A percentile compares a stretch with the other conserved stretches of the same genome.
Conservation (phyloP, 257 asterid species). For the Craterostigma plantagineum region DNA sequence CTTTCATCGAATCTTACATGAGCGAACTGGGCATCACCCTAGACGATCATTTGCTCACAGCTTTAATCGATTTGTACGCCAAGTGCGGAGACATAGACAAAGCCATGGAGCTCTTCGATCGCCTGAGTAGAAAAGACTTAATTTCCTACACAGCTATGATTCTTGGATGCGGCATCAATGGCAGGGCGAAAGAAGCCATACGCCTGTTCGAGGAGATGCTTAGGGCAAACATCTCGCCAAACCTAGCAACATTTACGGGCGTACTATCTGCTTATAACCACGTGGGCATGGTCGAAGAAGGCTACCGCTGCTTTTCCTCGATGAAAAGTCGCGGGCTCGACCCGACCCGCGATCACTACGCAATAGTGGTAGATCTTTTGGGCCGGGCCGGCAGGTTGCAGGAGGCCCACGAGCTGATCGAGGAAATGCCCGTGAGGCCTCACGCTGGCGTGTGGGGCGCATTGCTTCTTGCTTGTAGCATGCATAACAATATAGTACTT, state of each 20-base stretch:
- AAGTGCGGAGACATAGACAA: slow-evolving; percentile 59
- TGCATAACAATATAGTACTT: slow-evolving; percentile 57
- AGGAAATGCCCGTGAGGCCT: slow-evolving; percentile 46
- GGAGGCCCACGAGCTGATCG: slow-evolving; percentile 53
- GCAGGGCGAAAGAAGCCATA: slow-evolving; percentile 46
- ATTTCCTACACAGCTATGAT: slow-evolving; percentile 81
- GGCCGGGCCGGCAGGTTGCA: slow-evolving; percentile 61
- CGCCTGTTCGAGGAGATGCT: slow-evolving; percentile 52
- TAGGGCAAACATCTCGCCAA: slow-evolving; percentile 29
- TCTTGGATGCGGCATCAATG: slow-evolving; percentile 74
- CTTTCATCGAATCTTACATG: slow-evolving; percentile 43
- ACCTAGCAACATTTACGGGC: slow-evolving; percentile 49
- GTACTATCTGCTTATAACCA: slow-evolving; percentile 55
- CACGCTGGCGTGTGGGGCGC: slow-evolving; percentile 96
- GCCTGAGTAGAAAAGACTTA: slow-evolving; percentile 39
- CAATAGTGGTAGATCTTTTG: slow-evolving; percentile 66
- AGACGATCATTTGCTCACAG: slow-evolving; percentile 76
- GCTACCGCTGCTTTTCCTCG: slow-evolving; percentile 39
- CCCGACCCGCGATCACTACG: slow-evolving; percentile 69
- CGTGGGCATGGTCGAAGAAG: slow-evolving; percentile 73
- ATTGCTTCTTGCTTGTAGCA: slow-evolving; percentile 75
- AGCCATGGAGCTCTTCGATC: slow-evolving; percentile 42
- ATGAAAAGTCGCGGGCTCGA: slow-evolving; percentile 40
- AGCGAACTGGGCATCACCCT: slow-evolving; percentile 33
- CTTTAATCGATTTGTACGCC: slow-evolving; percentile 59